Evolutionary conservation across 1,284 basidiomycete species (phyloP).

Genomic region (Pisolithus thermaeus): DNA sequence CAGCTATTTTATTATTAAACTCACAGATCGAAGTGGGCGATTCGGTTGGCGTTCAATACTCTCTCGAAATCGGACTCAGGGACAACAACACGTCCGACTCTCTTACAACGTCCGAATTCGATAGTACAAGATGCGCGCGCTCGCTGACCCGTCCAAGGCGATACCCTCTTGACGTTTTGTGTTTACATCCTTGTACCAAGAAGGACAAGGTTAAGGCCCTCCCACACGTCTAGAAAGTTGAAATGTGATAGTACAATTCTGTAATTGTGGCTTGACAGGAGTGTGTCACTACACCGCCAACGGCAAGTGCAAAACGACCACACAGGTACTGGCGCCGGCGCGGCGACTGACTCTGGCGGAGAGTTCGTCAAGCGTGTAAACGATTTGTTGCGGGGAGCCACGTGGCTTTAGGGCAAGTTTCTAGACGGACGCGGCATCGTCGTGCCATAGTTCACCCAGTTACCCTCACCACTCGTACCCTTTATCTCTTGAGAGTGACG

Average conservation of each 20-base stretch:
- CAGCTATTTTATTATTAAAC: slow-evolving; percentile 19
- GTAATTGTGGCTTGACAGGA: background rate
- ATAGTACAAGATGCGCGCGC: background rate
- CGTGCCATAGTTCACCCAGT: background rate
- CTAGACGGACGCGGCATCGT: slow-evolving; percentile 1
- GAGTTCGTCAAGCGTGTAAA: too few relatives aligned
- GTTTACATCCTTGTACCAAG: background rate
- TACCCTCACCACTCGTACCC: slow-evolving; percentile 1
- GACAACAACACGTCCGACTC: slow-evolving; percentile 1
- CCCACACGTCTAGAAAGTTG: slow-evolving; percentile 4
- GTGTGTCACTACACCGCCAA: background rate
- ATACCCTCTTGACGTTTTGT: background rate
- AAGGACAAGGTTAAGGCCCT: slow-evolving; percentile 11
- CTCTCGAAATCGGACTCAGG: slow-evolving; percentile 7
- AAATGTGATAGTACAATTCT: too few relatives aligned
- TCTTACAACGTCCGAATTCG: slow-evolving; percentile 4
- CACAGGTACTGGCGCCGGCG: too few relatives aligned
- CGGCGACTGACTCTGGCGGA: too few relatives aligned
- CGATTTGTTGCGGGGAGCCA: slow-evolving; percentile 4
- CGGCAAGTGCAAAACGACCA: too few relatives aligned
- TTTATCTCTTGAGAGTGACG: background rate
- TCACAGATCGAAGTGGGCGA: slow-evolving; percentile 11
- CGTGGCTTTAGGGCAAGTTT: slow-evolving; percentile 24
- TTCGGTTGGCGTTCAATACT: slow-evolving; percentile 23
- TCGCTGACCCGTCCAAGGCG: background rate